Base-by-base conservation (phyloP, 2,329 filamentous ascomycete genomes). In the Colletotrichum sp. region DNA sequence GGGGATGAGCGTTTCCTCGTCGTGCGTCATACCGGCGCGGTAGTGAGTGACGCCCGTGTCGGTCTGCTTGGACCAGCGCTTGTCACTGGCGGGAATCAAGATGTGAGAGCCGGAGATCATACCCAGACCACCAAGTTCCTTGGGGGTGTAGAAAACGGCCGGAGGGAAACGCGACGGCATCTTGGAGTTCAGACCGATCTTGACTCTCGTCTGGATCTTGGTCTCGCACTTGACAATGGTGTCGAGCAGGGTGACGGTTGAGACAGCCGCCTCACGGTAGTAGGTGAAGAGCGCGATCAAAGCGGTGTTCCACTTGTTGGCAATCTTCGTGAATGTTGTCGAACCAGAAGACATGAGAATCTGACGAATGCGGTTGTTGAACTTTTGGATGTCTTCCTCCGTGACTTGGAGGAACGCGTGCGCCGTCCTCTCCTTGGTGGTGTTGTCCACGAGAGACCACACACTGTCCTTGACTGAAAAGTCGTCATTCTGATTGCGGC, bases 21-120 rank as follows among this genome's bases (percentile, higher is more conserved):
- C 96, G 81, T 99, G 96, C 24, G 96, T 97, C 97, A 99, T 99
- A 86, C 97, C 97, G 76, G 96, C 95, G 76, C 97, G 93, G 88
- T 98, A 99, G 84, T 99, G 97, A 8, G 96, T 99, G 68, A 99
- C 96, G 32, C 97, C 98, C 44, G 95, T 96, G 82, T 99, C 98
- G 0, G 97, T 99, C 87, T 99, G 97, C 88, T 98, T 98, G 3
- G 94, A 98, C 96, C 96, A 99, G 34, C 98, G 93, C 89, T 99
- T 99, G 86, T 99, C 97, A 81, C 96, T 98, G 0, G 97, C 95
- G 2, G 97, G 97, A 79, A 99, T 99, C 78, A 99, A 89, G 79
- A 99, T 99, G 83, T 99, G 97, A 15, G 96, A 98, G 55, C 97
- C 97, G 13, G 97, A 99, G 79, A 99, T 99, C 97, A 99, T 99